Evolutionary conservation across 176 grass and related monocot genomes (phyloP).

Genomic region (Pontederia crassipes): DNA sequence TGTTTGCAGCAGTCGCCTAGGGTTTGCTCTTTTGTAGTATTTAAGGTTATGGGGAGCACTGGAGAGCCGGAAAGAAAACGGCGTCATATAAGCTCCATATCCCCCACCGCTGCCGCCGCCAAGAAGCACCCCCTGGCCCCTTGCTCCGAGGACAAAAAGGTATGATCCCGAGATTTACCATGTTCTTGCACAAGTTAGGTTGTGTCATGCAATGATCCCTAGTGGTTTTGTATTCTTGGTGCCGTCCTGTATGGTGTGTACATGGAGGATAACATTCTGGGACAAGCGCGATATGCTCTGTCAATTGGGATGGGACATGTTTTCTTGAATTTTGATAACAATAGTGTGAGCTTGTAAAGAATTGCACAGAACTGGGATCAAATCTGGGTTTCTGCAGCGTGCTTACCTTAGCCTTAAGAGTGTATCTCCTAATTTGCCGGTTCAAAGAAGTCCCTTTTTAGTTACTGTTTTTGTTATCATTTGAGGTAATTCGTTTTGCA

Average conservation of each 20-base stretch:
- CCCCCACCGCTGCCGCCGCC: constrained; percentile 30
- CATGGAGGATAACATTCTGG: too few species aligned
- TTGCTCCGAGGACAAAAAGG: constrained; percentile 67
- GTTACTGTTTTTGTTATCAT: too few species aligned
- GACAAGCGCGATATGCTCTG: too few species aligned
- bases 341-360: too few species aligned
- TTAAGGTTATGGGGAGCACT: constrained; percentile 51
- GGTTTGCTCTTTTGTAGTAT: constrained; percentile 25
- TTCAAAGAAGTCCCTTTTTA: too few species aligned
- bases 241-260: neutral
- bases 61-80: constrained; percentile 56
- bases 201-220: neutral
- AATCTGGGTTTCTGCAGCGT: too few species aligned
- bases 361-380: too few species aligned
- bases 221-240: neutral
- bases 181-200: neutral
- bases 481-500: too few species aligned
- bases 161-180: constrained; percentile 8
- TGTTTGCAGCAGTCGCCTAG: constrained; percentile 19
- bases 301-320: too few species aligned
- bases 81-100: constrained; percentile 40
- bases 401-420: too few species aligned
- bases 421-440: too few species aligned
- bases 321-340: too few species aligned
- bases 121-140: constrained; percentile 37